Base-by-base conservation (phyloP, 371 early-diverging fungal species). In the Rhizopus arrhizus region DNA sequence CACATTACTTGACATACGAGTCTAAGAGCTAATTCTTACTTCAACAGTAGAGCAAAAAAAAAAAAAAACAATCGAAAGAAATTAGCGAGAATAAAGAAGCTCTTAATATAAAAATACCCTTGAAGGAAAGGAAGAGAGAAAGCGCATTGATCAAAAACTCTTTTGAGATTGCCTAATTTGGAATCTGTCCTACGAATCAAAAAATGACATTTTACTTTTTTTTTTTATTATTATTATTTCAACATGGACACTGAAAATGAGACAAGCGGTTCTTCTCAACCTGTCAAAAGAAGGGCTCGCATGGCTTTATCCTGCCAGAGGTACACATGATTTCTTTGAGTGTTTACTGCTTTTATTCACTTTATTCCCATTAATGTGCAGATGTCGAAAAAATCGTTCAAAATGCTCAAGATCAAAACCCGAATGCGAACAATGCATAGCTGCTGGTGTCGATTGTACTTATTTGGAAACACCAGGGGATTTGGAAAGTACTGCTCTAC, bases 271-370 rank as follows among this genome's bases (percentile, higher is more conserved):
- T 33, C 46, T 40, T 58, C 56, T 32, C 47, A 49, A 59, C 68
- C 73, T 8, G 61, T 74, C 7, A 75, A 72, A 54, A 66, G 79
- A 58, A 64, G 79, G 51, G 66, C 72, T 45, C 72, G 79, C 41
- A 63, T 75, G 59, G 73, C 76, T n/a, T 52, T 79, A 33, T 79
- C 79, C 11, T 79, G 79, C 58, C 79, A 75, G 67, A 73, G 79
- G 79, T 68, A 71, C 35, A 45, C 10, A 5, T 9, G 12, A n/a
- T 28, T 29, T 33, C 36, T 5, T 9, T 28, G 31, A 7, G 8
- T 33, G 0, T 45, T 55, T 32, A 8, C 43, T 33, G 0, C 43
- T 55, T 16, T 33, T 22, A 12, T 15, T n/a, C 45, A 45, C 3
- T 8, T n/a, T 22, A 45, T 45, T 22, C 45, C 1, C 9, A 11